phyloP scores from a whole-genome alignment of 495 filamentous ascomycete genomes.

The Xylaria palmicola region DNA sequence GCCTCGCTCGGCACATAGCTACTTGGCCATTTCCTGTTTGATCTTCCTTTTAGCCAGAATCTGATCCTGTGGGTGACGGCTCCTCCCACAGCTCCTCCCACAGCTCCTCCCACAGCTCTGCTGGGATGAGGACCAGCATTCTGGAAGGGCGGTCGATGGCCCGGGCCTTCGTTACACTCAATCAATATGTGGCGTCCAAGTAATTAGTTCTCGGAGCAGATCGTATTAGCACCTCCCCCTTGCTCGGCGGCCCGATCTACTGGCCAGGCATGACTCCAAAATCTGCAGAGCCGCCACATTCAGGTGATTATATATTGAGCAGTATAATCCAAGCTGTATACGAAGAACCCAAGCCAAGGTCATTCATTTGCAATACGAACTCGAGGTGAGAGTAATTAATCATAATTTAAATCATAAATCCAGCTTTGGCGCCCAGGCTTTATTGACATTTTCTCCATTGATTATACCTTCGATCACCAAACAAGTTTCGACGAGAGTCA shows the following conservation, averaged over 20 bases:
- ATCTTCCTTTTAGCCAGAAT: slow-evolving; percentile 53
- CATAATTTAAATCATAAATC: too few species aligned
- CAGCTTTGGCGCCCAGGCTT: too few species aligned
- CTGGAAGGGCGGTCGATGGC: slow-evolving; percentile 48
- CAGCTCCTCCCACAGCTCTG: slow-evolving; percentile 3
- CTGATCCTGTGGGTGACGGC: slow-evolving; percentile 16
- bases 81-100: too few species aligned
- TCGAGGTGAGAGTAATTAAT: too few species aligned
- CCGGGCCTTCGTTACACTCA: slow-evolving; percentile 31
- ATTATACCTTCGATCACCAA: too few species aligned
- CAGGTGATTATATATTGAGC: background rate
- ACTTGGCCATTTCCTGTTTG: slow-evolving; percentile 34
- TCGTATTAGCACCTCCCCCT: slow-evolving; percentile 1
- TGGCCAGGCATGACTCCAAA: too few species aligned
- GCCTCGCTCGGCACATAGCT: slow-evolving; percentile 19
- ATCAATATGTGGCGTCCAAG: slow-evolving; percentile 1
- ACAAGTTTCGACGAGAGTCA: too few species aligned
- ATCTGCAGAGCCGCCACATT: background rate
- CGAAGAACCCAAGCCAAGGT: too few species aligned
- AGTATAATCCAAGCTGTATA: background rate
- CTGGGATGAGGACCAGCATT: slow-evolving; percentile 23
- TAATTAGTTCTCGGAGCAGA: slow-evolving; percentile 6
- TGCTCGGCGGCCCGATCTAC: slow-evolving; percentile 8
- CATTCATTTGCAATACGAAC: too few species aligned
- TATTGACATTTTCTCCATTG: too few species aligned